phyloP scores from a whole-genome alignment of 805 yeast species.

The Hermanozyma aechmeae region DNA sequence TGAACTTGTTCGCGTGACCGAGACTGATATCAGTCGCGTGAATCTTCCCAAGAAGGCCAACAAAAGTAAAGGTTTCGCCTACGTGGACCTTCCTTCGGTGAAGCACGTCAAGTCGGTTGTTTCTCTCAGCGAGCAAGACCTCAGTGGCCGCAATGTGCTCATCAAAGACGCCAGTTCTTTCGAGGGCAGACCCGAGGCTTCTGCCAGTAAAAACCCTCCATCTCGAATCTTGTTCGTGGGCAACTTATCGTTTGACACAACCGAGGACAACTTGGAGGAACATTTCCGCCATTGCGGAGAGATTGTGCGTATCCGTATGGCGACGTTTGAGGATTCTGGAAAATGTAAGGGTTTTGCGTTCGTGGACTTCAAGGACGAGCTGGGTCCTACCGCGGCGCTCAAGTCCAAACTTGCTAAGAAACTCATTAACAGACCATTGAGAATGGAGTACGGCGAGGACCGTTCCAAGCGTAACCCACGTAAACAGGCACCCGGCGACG shows the following conservation, averaged over 20 bases:
- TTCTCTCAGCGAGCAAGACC: slow-evolving; percentile 55
- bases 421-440: slow-evolving; percentile 62
- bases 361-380: slow-evolving; percentile 72
- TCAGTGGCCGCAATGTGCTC: slow-evolving; percentile 79
- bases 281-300: slow-evolving; percentile 92
- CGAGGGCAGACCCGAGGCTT: slow-evolving; percentile 75
- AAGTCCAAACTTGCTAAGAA: slow-evolving; percentile 58
- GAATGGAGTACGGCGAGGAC: slow-evolving; percentile 94
- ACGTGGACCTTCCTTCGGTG: slow-evolving; percentile 64
- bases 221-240: slow-evolving; percentile 87
- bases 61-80: slow-evolving; percentile 81
- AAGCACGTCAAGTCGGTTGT: slow-evolving; percentile 57
- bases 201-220: slow-evolving; percentile 72
- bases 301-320: slow-evolving; percentile 80
- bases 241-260: slow-evolving; percentile 85
- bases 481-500: slow-evolving; percentile 17
- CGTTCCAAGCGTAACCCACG: slow-evolving; percentile 63
- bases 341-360: slow-evolving; percentile 97
- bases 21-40: slow-evolving; percentile 59
- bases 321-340: slow-evolving; percentile 94
- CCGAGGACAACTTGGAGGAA: slow-evolving; percentile 64
- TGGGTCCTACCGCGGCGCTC: slow-evolving; percentile 77
- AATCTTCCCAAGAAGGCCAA: slow-evolving; percentile 71
- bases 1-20: slow-evolving; percentile 29
- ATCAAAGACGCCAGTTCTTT: slow-evolving; percentile 75